These are phyloP conservation scores for Cutaneotrichosporon arboriforme DNA, from an alignment of 1,284 basidiomycete species.

Conservation along the genomic window DNA sequence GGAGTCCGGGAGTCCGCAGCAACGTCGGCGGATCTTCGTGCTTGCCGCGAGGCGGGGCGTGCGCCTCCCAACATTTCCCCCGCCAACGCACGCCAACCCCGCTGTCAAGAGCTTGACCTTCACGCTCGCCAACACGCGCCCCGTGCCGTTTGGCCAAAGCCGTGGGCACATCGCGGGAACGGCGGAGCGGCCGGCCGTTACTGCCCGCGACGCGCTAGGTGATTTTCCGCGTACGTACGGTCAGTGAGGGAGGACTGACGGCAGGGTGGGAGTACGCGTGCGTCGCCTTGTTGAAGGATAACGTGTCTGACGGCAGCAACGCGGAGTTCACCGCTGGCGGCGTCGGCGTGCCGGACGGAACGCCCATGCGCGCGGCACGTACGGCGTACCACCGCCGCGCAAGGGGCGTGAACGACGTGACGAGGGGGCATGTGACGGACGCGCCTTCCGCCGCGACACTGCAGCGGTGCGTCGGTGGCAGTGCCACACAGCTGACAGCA, in stretches of 20 bases:
- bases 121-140: slow-evolving; percentile 12
- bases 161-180: slow-evolving; percentile 4
- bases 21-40: slow-evolving; percentile 27
- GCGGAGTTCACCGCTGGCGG: background rate
- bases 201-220: slow-evolving; percentile 22
- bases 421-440: slow-evolving; percentile 21
- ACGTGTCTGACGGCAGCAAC: too few species aligned
- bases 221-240: slow-evolving; percentile 19
- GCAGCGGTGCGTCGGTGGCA: background rate
- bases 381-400: slow-evolving; percentile 17
- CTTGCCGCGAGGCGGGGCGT: slow-evolving; percentile 24
- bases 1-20: slow-evolving; percentile 30
- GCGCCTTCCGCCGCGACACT: background rate
- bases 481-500: background rate
- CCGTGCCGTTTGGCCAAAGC: background rate
- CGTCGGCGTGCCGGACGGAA: slow-evolving; percentile 10
- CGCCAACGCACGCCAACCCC: slow-evolving; percentile 28
- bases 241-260: background rate
- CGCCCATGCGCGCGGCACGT: slow-evolving; percentile 9
- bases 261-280: background rate
- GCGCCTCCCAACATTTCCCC: slow-evolving; percentile 24
- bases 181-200: slow-evolving; percentile 20
- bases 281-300: background rate
- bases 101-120: background rate
- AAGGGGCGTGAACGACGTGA: slow-evolving; percentile 2